Conservation (phyloP, 1,284 basidiomycete genomes). For the Ceratobasidium sp. region DNA sequence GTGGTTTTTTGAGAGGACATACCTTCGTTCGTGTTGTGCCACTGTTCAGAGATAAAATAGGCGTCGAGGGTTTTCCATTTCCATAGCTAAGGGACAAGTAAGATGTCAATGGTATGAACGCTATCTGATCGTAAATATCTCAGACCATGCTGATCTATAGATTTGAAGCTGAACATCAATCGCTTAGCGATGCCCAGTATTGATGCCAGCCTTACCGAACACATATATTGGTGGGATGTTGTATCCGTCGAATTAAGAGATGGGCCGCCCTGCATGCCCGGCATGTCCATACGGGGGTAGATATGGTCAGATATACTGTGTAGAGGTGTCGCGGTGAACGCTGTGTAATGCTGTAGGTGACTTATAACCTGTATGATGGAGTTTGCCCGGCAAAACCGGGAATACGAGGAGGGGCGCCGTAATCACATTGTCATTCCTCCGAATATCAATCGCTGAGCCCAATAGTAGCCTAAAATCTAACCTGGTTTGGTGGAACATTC, state of each 20-base stretch:
- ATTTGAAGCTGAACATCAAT: too few relatives aligned
- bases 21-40: constrained; percentile 35
- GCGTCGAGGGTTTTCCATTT: constrained; percentile 38
- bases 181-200: too few relatives aligned
- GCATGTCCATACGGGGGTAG: not conserved
- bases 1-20: not conserved
- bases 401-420: too few relatives aligned
- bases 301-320: not conserved
- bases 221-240: not conserved
- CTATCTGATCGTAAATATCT: too few relatives aligned
- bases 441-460: too few relatives aligned
- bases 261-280: not conserved
- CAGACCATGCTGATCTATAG: constrained; percentile 39
- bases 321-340: not conserved
- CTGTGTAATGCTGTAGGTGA: too few relatives aligned
- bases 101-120: not conserved
- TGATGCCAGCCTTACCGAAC: not conserved
- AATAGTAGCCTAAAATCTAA: too few relatives aligned
- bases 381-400: too few relatives aligned
- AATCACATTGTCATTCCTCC: too few relatives aligned
- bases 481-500: too few relatives aligned
- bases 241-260: constrained; percentile 1
- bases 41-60: constrained; percentile 31
- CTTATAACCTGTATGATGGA: too few relatives aligned
- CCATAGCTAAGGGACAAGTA: constrained; percentile 23